phyloP scores from a whole-genome alignment of 371 early-diverging fungal species.

The Apophysomyces sp. region DNA sequence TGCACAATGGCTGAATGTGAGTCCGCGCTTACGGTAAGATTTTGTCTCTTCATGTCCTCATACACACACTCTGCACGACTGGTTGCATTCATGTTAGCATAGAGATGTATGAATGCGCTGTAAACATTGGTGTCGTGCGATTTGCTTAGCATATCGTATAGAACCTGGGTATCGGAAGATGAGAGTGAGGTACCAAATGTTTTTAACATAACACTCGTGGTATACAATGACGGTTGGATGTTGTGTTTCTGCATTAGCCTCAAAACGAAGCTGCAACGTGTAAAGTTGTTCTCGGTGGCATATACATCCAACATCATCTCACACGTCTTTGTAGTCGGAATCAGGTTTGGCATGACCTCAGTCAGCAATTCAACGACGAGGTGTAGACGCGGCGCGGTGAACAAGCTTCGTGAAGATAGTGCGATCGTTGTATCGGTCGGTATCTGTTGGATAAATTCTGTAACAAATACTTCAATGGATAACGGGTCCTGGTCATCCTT shows the following conservation, averaged over 20 bases:
- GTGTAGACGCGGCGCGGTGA: constrained; percentile 4
- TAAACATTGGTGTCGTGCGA: constrained; percentile 12
- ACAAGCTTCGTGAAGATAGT: neutral
- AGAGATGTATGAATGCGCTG: constrained; percentile 22
- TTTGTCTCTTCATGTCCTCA: constrained; percentile 13
- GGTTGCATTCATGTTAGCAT: constrained; percentile 5
- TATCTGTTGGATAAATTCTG: constrained; percentile 2
- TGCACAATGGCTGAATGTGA: constrained; percentile 18
- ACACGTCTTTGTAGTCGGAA: constrained; percentile 9
- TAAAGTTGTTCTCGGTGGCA: neutral
- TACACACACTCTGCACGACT: constrained; percentile 12
- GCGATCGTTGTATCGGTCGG: neutral
- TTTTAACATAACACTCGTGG: neutral
- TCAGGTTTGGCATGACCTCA: neutral
- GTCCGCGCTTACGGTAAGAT: neutral
- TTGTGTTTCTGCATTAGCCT: constrained; percentile 7
- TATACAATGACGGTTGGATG: constrained; percentile 9
- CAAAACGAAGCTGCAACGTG: neutral
- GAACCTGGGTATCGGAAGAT: neutral
- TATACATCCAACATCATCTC: constrained; percentile 8
- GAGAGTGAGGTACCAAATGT: neutral
- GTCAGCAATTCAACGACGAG: constrained; percentile 5
- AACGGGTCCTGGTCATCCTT: neutral
- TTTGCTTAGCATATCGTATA: constrained; percentile 1
- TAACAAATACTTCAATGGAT: constrained; percentile 5